Conservation (phyloP, 2,329 filamentous ascomycete species). For the Elsinoe batatas region DNA sequence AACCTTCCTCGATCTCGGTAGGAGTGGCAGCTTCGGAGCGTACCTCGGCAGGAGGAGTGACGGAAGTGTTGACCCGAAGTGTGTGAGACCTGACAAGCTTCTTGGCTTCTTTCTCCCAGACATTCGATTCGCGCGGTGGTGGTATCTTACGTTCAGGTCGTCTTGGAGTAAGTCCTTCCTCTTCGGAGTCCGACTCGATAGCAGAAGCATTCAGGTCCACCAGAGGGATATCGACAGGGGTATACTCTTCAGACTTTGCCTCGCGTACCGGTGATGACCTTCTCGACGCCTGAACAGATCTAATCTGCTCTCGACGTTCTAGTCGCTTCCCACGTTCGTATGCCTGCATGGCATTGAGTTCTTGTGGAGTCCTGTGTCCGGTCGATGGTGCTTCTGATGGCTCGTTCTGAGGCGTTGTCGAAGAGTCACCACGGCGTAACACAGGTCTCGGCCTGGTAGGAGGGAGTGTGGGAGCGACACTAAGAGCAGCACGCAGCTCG, state of each 20-base stretch:
- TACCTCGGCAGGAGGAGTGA: slow-evolving; percentile 21
- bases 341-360: slow-evolving; percentile 22
- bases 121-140: slow-evolving; percentile 14
- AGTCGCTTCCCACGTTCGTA: slow-evolving; percentile 28
- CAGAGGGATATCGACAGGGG: slow-evolving; percentile 21
- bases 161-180: slow-evolving; percentile 12
- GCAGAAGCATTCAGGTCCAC: slow-evolving; percentile 17
- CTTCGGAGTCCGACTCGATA: slow-evolving; percentile 26
- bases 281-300: slow-evolving; percentile 24
- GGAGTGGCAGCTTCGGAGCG: slow-evolving; percentile 42
- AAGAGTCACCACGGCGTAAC: slow-evolving; percentile 14
- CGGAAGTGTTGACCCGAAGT: slow-evolving; percentile 14
- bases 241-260: not conserved
- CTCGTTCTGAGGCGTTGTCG: slow-evolving; percentile 11
- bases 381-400: not conserved
- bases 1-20: slow-evolving; percentile 39
- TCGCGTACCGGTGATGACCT: slow-evolving; percentile 21
- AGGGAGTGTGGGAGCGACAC: slow-evolving; percentile 7
- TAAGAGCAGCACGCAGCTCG: slow-evolving; percentile 14
- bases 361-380: slow-evolving; percentile 9
- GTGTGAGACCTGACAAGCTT: slow-evolving; percentile 36
- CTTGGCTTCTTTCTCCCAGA: slow-evolving; percentile 32
- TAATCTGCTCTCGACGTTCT: slow-evolving; percentile 22
- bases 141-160: slow-evolving; percentile 4
- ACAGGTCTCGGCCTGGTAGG: slow-evolving; percentile 13